phyloP scores from a whole-genome alignment of 2,329 filamentous ascomycete species.

The Neofusicoccum parvum region DNA sequence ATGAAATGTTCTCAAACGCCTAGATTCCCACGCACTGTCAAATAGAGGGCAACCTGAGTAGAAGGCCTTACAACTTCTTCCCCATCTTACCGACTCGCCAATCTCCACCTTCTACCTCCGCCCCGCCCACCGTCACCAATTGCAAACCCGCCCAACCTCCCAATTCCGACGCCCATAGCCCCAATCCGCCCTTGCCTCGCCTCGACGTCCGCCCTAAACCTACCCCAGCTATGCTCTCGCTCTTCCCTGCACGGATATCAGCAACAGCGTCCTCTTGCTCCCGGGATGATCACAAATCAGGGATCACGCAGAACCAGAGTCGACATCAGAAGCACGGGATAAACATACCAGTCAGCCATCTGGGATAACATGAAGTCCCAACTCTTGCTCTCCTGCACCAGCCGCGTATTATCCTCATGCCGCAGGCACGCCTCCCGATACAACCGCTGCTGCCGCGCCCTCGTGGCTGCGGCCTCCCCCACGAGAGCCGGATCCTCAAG shows the following conservation, averaged over 20 bases:
- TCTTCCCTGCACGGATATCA: conserved; percentile 21
- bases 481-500: conserved; percentile 70
- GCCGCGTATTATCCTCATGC: conserved; percentile 31
- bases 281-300: conserved; percentile 7
- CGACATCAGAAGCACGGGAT: not conserved
- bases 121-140: conserved; percentile 3
- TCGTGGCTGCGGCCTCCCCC: conserved; percentile 64
- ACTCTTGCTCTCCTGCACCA: conserved; percentile 35
- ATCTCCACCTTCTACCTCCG: not conserved
- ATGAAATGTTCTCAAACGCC: not conserved
- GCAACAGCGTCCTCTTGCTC: not conserved
- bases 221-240: conserved; percentile 28
- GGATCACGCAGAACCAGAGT: too few relatives aligned
- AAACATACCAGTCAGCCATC: conserved; percentile 43
- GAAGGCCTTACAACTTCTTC: not conserved
- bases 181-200: conserved; percentile 2
- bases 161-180: conserved; percentile 8
- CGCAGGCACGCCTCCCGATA: conserved; percentile 50
- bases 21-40: not conserved
- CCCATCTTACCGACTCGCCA: not conserved
- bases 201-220: conserved; percentile 23
- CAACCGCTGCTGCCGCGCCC: conserved; percentile 58
- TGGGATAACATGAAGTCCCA: conserved; percentile 47
- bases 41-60: not conserved
- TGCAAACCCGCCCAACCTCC: not conserved